Percentiles rank a stretch among this genome's conserved stretches.
These are phyloP conservation scores for Ceraceosorus guamensis DNA, from an alignment of 1,284 basidiomycete genomes.

Conservation along the genomic window DNA sequence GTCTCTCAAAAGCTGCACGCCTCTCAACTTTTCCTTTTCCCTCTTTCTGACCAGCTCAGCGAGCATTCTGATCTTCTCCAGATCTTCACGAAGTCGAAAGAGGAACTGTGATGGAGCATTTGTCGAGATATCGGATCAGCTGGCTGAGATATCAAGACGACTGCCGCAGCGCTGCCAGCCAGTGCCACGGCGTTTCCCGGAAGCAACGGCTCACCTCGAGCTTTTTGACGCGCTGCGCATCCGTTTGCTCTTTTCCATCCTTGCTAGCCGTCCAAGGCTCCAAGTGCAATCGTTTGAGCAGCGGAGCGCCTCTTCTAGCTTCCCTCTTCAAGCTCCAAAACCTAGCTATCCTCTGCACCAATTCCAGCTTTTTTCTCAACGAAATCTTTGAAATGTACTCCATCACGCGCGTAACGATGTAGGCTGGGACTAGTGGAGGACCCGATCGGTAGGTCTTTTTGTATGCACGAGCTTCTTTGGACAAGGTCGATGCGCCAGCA, in stretches of 20 bases:
- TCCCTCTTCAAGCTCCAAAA: constrained; percentile 98
- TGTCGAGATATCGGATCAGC: constrained; percentile 55
- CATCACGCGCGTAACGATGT: constrained; percentile 62
- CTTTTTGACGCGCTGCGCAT: constrained; percentile 64
- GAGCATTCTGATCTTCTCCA: constrained; percentile 67
- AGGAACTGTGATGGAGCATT: constrained; percentile 50
- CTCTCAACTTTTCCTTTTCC: constrained; percentile 72
- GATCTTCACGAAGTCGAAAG: constrained; percentile 65
- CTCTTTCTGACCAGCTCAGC: constrained; percentile 69
- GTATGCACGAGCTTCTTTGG: constrained; percentile 55
- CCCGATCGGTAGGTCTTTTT: constrained; percentile 54
- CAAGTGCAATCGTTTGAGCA: constrained; percentile 85
- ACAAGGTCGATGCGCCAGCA: not conserved
- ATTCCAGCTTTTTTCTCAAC: constrained; percentile 69
- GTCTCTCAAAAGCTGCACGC: constrained; percentile 64
- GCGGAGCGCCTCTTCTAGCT: constrained; percentile 79
- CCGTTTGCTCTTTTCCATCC: constrained; percentile 58
- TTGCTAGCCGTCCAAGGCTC: constrained; percentile 91
- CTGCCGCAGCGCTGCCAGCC: too few relatives aligned
- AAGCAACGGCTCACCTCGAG: constrained; percentile 52
- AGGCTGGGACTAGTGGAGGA: constrained; percentile 55
- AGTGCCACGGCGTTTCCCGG: too few relatives aligned
- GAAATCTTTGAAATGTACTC: constrained; percentile 68
- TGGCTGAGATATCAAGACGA: too few relatives aligned
- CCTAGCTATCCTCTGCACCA: constrained; percentile 70